phyloP scores from a whole-genome alignment of 176 grass and related monocot species.

The Triticum timopheevii region DNA sequence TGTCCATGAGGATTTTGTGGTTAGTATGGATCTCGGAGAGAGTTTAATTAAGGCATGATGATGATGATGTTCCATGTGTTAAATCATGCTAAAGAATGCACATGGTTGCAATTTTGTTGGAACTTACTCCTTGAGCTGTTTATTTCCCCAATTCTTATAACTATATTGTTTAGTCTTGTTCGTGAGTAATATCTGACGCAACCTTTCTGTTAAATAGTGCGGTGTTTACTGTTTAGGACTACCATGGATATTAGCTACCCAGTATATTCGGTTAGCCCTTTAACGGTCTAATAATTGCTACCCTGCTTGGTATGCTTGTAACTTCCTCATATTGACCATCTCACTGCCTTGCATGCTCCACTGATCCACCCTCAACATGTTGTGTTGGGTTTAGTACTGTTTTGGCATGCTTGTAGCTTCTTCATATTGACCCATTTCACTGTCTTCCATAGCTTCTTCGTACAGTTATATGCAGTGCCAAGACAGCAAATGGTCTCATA shows the following conservation, averaged over 20 bases:
- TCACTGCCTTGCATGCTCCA: not conserved
- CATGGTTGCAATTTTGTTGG: not conserved
- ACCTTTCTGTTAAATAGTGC: not conserved
- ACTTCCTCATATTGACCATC: not conserved
- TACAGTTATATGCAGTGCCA: not conserved
- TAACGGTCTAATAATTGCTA: not conserved
- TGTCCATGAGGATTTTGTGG: slow-evolving; percentile 18
- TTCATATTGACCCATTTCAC: too few relatives aligned
- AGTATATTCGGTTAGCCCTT: not conserved
- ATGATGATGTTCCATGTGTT: not conserved
- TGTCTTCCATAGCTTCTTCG: too few relatives aligned
- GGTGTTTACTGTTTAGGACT: not conserved
- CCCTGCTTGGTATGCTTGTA: not conserved
- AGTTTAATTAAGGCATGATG: not conserved
- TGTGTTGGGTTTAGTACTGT: not conserved
- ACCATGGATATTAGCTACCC: not conserved
- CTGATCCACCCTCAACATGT: not conserved
- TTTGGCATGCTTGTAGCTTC: too few relatives aligned
- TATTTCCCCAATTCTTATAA: not conserved
- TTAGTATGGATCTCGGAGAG: not conserved
- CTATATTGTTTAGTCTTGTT: not conserved
- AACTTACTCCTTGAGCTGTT: not conserved
- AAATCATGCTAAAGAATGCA: not conserved
- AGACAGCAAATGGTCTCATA: not conserved
- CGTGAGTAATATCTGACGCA: not conserved